Evolutionary conservation across 139 green algal species (phyloP).

Genomic region (Chlorella sp.): DNA sequence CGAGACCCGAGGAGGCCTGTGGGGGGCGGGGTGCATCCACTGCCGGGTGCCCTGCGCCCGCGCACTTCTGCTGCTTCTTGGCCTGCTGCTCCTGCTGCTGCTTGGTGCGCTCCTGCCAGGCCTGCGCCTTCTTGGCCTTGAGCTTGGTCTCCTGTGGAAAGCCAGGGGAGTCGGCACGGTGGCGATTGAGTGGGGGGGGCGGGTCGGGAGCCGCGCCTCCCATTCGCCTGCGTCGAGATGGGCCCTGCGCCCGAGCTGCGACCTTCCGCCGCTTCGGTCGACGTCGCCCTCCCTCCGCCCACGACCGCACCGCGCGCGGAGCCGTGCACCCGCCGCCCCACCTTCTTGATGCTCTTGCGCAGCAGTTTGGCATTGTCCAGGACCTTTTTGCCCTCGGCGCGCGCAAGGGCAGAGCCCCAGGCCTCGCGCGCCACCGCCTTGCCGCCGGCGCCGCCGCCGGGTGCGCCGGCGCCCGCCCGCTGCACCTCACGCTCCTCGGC

Average conservation of each 20-base stretch:
- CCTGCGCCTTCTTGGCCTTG: conserved; percentile 64
- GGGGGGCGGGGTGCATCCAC: too few species aligned
- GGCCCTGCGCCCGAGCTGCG: neutral
- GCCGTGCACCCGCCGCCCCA: neutral
- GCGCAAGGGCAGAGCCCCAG: conserved; percentile 67
- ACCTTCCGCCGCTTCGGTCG: too few species aligned
- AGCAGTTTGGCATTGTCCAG: conserved; percentile 91
- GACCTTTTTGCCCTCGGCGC: conserved; percentile 79
- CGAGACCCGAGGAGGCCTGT: too few species aligned
- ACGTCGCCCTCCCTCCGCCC: too few species aligned
- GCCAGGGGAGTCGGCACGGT: neutral
- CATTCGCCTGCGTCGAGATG: neutral
- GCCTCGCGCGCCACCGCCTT: conserved; percentile 52
- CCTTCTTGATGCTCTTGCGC: conserved; percentile 64
- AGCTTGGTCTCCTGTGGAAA: conserved; percentile 60
- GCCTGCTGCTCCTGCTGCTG: conserved; percentile 58
- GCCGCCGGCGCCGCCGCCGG: too few species aligned
- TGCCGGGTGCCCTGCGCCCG: too few species aligned
- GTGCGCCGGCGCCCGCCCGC: too few species aligned
- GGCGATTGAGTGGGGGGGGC: neutral
- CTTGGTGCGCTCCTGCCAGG: conserved; percentile 68
- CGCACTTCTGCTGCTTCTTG: conserved; percentile 76
- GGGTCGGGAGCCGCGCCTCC: too few species aligned
- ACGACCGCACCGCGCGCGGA: too few species aligned
- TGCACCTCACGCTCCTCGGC: too few species aligned